Percentiles rank a stretch among this genome's conserved stretches.
These are phyloP conservation scores for Cercophora scortea DNA, from an alignment of 495 filamentous ascomycete genomes.

Conservation along the genomic window DNA sequence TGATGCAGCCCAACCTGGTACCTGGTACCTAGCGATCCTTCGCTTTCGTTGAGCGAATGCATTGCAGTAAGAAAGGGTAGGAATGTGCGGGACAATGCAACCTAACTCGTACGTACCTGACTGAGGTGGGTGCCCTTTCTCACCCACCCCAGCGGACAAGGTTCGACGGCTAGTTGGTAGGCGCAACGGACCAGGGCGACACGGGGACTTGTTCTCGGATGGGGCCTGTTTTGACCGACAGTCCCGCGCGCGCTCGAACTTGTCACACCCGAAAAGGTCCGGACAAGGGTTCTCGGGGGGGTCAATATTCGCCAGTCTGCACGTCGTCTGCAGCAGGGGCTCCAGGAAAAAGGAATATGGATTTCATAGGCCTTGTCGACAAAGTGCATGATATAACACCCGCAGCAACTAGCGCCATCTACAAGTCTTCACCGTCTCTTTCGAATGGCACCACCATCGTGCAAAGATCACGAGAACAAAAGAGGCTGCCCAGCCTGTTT, in stretches of 20 bases:
- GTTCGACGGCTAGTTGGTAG: not conserved
- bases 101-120: not conserved
- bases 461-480: not conserved
- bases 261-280: too few species aligned
- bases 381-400: not conserved
- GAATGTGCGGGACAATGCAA: too few species aligned
- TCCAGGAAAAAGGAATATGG: constrained; percentile 2
- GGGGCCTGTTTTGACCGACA: not conserved
- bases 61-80: not conserved
- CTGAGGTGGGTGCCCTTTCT: not conserved
- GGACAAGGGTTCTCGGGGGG: not conserved
- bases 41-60: not conserved
- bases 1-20: not conserved
- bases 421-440: constrained; percentile 1
- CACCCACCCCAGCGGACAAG: not conserved
- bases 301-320: not conserved
- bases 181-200: not conserved
- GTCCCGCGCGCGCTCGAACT: not conserved
- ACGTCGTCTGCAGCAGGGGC: too few species aligned
- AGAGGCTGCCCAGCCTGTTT: not conserved
- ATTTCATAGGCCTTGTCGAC: constrained; percentile 1
- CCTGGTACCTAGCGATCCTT: not conserved
- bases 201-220: too few species aligned
- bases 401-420: constrained; percentile 1
- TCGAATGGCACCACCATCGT: not conserved